Evolutionary conservation across 345 rosid species (phyloP), one percentile per base, ranked within the genome.

Genomic region (Pseudoturritis turrita): DNA sequence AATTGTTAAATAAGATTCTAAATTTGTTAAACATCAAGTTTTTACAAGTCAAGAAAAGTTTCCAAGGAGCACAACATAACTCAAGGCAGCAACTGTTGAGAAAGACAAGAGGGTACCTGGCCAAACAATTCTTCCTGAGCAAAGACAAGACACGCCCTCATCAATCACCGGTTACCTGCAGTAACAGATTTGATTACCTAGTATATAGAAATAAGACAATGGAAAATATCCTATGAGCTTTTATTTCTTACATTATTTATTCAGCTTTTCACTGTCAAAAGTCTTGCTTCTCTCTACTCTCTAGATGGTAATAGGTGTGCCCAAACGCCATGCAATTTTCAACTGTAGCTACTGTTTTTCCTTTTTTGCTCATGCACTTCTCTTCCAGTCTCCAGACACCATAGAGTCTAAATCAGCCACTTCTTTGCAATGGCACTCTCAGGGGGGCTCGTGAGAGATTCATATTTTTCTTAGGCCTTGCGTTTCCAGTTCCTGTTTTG

Each of bases 21-120:
- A 2, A 31, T 45, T 18, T 46, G 26, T 72, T 13, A 54, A 54
- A 15, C 28, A 23, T 45, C 49, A 65, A 36, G 8, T 7, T 26
- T 29, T 17, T 18, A 50, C 53, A 19, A 50, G 53, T 49, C 35
- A 5, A 49, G 35, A 56, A 29, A 37, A 14, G 2, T 36, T 25
- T 66, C 15, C 2, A 12, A 18, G 22, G 19, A 35, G 6, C 46
- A 54, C 22, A 64, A 46, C 50, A 65, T 55, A 6, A 46, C 41
- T 35, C 52, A 73, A 15, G 15, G 60, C 10, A 40, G 40, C 3
- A 49, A 33, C 44, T 39, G 23, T 22, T 22, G 3, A 5, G 65
- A 50, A 17, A 31, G 47, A 67, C 25, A 44, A 58, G 12, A 58
- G 26, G 0, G 33, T 59, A 74, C 68, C 73, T 67, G 65, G 8